These are phyloP conservation scores for Xylaria multiplex DNA, from an alignment of 2,329 filamentous ascomycete species.

Conservation along the genomic window DNA sequence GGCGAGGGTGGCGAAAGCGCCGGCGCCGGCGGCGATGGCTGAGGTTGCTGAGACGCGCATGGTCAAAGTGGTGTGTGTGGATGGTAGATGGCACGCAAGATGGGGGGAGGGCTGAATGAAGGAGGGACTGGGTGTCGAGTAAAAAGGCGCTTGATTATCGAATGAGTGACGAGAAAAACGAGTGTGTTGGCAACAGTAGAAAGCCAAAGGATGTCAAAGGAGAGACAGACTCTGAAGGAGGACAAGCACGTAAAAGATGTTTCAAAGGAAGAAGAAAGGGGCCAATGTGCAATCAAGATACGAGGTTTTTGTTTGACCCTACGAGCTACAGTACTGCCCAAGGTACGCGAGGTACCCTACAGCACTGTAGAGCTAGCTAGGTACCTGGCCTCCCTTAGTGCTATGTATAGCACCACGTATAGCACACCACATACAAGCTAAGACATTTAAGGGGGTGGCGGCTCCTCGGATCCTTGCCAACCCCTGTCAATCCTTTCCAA, in stretches of 20 bases:
- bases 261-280: conserved; percentile 15
- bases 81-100: neutral
- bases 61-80: conserved; percentile 12
- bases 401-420: neutral
- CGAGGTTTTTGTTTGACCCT: conserved; percentile 21
- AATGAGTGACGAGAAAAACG: conserved; percentile 33
- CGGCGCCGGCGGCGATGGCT: conserved; percentile 31
- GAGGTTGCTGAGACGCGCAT: conserved; percentile 38
- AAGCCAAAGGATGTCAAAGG: conserved; percentile 30
- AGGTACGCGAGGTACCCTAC: too few species aligned
- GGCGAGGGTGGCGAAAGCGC: conserved; percentile 38
- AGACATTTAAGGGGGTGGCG: conserved; percentile 27
- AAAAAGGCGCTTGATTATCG: conserved; percentile 7
- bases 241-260: conserved; percentile 11
- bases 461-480: neutral
- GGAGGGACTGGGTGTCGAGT: neutral
- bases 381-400: too few species aligned
- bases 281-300: conserved; percentile 14
- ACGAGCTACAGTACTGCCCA: too few species aligned
- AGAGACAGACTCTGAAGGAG: conserved; percentile 24
- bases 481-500: too few species aligned
- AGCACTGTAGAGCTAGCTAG: neutral
- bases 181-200: conserved; percentile 29
- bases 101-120: neutral
- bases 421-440: neutral